Conservation (phyloP, 2,329 filamentous ascomycete species). For the Aspergillus proliferans region DNA sequence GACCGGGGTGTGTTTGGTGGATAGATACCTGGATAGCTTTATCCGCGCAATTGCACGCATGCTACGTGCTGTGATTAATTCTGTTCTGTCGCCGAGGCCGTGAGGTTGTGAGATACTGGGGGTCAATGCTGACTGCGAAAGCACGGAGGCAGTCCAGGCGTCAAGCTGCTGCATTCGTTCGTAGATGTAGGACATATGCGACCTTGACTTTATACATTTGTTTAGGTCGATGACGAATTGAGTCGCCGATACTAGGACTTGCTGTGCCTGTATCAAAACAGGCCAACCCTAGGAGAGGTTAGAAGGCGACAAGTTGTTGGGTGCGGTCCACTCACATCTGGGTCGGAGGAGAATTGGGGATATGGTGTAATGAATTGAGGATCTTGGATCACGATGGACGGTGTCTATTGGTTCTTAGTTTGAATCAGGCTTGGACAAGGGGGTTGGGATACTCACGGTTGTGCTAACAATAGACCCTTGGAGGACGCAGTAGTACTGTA, state of each 20-base stretch:
- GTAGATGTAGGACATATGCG: constrained; percentile 32
- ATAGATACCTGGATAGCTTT: constrained; percentile 36
- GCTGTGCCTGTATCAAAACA: constrained; percentile 38
- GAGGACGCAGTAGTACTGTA: constrained; percentile 39
- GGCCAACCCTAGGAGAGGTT: constrained; percentile 34
- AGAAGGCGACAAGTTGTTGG: constrained; percentile 1
- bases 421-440: background rate
- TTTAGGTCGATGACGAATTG: constrained; percentile 38
- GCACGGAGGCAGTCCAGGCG: constrained; percentile 31
- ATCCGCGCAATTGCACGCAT: constrained; percentile 39
- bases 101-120: constrained; percentile 6
- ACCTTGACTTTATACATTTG: constrained; percentile 30
- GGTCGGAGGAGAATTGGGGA: constrained; percentile 34
- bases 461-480: constrained; percentile 42
- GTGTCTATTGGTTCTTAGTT: constrained; percentile 23
- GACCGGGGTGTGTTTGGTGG: background rate
- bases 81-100: constrained; percentile 22
- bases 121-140: constrained; percentile 30
- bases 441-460: constrained; percentile 26
- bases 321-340: constrained; percentile 27
- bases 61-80: constrained; percentile 33
- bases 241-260: constrained; percentile 37
- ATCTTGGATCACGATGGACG: constrained; percentile 40
- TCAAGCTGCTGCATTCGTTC: constrained; percentile 40
- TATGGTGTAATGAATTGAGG: constrained; percentile 39